These are phyloP conservation scores for Neofusicoccum laricinum DNA, from an alignment of 2,329 filamentous ascomycete species.

Conservation along the genomic window DNA sequence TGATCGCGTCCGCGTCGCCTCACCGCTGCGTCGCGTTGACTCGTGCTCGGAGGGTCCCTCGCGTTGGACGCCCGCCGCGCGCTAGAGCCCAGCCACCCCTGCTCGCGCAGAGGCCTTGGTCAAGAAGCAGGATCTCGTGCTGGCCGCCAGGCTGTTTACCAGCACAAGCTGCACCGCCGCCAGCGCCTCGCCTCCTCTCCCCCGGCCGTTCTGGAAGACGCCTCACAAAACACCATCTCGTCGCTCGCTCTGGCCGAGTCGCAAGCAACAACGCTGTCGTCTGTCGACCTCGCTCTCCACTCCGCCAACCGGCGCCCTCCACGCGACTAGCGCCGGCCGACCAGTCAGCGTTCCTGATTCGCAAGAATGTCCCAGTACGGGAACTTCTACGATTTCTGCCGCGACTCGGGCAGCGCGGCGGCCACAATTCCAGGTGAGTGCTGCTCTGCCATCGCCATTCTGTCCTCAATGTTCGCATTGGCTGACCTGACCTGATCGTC, in stretches of 20 bases:
- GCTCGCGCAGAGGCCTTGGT: conserved; percentile 10
- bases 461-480: conserved; percentile 16
- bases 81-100: conserved; percentile 14
- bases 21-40: conserved; percentile 14
- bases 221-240: not conserved
- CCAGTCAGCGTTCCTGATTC: not conserved
- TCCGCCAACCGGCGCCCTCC: not conserved
- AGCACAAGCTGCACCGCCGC: conserved; percentile 8
- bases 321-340: conserved; percentile 4
- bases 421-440: conserved; percentile 41
- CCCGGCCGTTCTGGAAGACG: conserved; percentile 1
- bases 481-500: conserved; percentile 9
- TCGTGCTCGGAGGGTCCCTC: conserved; percentile 8
- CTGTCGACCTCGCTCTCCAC: not conserved
- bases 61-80: conserved; percentile 8
- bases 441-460: conserved; percentile 21
- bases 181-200: conserved; percentile 1
- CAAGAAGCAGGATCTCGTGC: conserved; percentile 12
- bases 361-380: conserved; percentile 34
- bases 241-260: conserved; percentile 9
- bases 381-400: conserved; percentile 47
- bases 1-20: conserved; percentile 2
- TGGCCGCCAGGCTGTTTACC: conserved; percentile 12
- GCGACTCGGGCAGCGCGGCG: conserved; percentile 44
- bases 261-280: not conserved